Base-by-base conservation (phyloP, 208 protist species). In the Trichomonas vaginalis region DNA sequence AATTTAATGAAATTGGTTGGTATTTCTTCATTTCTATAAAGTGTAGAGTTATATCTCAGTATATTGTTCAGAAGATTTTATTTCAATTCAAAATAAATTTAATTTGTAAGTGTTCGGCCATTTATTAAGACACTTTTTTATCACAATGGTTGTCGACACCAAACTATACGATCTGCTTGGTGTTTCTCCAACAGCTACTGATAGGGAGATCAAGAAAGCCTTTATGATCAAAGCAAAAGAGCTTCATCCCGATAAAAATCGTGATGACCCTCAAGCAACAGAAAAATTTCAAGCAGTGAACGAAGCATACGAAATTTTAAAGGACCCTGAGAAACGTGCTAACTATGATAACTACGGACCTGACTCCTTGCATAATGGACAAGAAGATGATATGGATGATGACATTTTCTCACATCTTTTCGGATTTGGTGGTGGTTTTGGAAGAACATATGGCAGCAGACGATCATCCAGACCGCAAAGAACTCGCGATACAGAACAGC, bases 231-330 rank as follows among this genome's bases (percentile, higher is more conserved):
- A 80, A 46, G 47, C 92, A 32, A 37, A 35, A 4, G 51, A 95
- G 46, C 15, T 48, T 95, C 92, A 95, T 95, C 92, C 92, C 4
- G 92, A 95, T 37, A 61, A 79, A 95, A 95, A 95, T 46, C 47
- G 35, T 32, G 92, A 95, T 79, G 92, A 95, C 82, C 49, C 47
- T 35, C 12, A 45, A 32, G 46, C 92, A 45, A 61, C 47, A 48
- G 49, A 95, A 95, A 70, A 95, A 95, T 95, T 95, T 32, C 49
- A 80, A 80, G 92, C 37, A 14, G 27, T 95, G 8, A 95, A 95
- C 37, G 49, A 95, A 61, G 92, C 92, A n/a, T 95, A 95, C 32
- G 49, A 95, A 61, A 47, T 95, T 40, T 27, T 95, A 21, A 82
- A 79, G 39, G 92, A 95, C 61, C 92, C 92, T 47, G 23, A 70